These are phyloP conservation scores for Trametes coccinea DNA, from an alignment of 768 basidiomycete genomes.

Conservation along the genomic window DNA sequence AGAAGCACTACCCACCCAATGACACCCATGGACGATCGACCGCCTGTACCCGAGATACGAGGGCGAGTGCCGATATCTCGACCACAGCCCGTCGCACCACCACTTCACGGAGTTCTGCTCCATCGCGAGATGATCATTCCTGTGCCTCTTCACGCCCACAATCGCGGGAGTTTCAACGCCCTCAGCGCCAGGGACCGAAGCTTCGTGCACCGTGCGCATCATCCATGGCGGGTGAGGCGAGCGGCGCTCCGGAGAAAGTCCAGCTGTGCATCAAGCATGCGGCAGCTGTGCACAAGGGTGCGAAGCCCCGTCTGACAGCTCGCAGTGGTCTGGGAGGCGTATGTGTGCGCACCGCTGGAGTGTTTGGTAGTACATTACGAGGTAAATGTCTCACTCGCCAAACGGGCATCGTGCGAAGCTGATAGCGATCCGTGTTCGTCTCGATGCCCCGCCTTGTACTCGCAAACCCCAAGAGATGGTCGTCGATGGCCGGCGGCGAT, in stretches of 20 bases:
- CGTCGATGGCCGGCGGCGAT: slow-evolving; percentile 3
- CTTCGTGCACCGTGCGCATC: background rate
- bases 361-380: background rate
- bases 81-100: background rate
- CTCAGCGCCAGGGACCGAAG: background rate
- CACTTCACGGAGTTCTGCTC: background rate
- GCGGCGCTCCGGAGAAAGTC: background rate
- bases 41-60: too few species aligned
- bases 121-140: background rate
- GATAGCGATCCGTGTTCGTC: background rate
- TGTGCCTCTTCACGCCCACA: background rate
- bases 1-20: too few species aligned
- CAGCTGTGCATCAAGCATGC: background rate
- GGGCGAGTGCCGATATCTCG: too few species aligned
- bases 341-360: background rate
- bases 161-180: background rate
- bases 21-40: too few species aligned
- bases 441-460: background rate
- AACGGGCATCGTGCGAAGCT: background rate
- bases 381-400: background rate
- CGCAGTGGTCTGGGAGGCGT: background rate
- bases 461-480: background rate
- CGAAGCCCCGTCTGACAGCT: background rate
- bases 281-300: background rate
- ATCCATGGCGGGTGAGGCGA: background rate